Percentiles rank a stretch among this genome's conserved stretches.
phyloP scores from a whole-genome alignment of 345 rosid genomes.

The Hibiscus trionum region DNA sequence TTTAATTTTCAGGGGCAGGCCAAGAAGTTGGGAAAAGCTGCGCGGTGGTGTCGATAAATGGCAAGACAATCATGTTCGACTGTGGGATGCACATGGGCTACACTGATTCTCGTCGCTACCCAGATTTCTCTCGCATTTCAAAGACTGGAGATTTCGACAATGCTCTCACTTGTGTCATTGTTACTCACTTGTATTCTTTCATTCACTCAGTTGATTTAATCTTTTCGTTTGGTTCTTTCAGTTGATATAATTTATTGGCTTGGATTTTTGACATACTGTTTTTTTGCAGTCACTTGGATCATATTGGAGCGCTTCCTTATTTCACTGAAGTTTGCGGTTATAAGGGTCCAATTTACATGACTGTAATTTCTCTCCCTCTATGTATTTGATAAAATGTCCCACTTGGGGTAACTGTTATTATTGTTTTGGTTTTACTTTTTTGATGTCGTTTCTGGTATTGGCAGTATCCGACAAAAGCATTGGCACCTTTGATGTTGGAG shows the following conservation, averaged over 20 bases:
- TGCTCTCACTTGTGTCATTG: constrained; percentile 56
- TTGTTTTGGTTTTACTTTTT: not conserved
- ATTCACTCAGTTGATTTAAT: not conserved
- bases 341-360: constrained; percentile 81
- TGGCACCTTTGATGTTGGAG: constrained; percentile 90
- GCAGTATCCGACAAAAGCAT: constrained; percentile 90
- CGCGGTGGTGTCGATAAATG: constrained; percentile 73
- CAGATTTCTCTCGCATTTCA: constrained; percentile 71
- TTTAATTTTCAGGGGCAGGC: constrained; percentile 60
- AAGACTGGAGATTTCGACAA: constrained; percentile 45
- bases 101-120: constrained; percentile 73
- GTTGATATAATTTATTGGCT: not conserved
- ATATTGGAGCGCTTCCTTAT: constrained; percentile 89
- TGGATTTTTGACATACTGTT: not conserved
- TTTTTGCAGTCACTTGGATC: constrained; percentile 73
- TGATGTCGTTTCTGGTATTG: constrained; percentile 12
- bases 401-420: not conserved
- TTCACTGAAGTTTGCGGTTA: constrained; percentile 95
- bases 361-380: constrained; percentile 41
- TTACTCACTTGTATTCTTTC: constrained; percentile 73
- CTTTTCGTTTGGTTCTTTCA: not conserved
- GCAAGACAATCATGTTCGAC: constrained; percentile 86
- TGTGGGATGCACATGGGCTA: constrained; percentile 98
- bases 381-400: constrained; percentile 33
- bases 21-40: constrained; percentile 98